Evolutionary conservation across 2,329 filamentous ascomycete genomes (phyloP).

Genomic region (Xylaria sp.): DNA sequence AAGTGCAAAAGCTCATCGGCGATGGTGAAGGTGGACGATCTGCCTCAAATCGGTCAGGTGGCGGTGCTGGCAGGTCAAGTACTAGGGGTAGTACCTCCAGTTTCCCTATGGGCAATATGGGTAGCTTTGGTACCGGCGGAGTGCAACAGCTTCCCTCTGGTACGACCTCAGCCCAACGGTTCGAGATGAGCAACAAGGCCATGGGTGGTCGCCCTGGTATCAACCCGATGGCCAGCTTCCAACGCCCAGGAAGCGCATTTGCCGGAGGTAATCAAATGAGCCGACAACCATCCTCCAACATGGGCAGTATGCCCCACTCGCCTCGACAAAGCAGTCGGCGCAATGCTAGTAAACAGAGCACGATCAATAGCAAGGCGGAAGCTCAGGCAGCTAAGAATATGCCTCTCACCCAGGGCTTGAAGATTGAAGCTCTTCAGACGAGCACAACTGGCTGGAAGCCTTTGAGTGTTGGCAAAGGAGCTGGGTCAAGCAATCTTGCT

Average conservation of each 20-base stretch:
- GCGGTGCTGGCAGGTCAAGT: conserved; percentile 58
- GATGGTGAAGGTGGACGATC: conserved; percentile 74
- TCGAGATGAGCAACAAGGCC: conserved; percentile 67
- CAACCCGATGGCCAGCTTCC: conserved; percentile 69
- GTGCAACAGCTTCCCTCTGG: conserved; percentile 68
- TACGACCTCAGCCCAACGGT: conserved; percentile 81
- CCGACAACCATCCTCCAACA: conserved; percentile 69
- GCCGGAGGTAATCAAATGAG: conserved; percentile 71
- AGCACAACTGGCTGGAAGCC: conserved; percentile 91
- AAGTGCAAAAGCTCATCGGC: conserved; percentile 87
- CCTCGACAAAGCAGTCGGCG: conserved; percentile 74
- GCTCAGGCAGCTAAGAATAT: conserved; percentile 83
- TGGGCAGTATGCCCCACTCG: conserved; percentile 72
- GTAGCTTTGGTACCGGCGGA: conserved; percentile 67
- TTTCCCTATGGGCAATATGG: conserved; percentile 81
- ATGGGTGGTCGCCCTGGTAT: conserved; percentile 59
- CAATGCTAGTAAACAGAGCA: conserved; percentile 72
- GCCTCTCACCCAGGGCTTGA: conserved; percentile 86
- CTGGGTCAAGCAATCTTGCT: conserved; percentile 55
- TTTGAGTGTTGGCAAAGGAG: conserved; percentile 67
- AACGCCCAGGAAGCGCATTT: conserved; percentile 70
- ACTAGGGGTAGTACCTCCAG: conserved; percentile 63
- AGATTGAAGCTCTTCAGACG: conserved; percentile 80
- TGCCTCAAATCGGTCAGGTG: conserved; percentile 69
- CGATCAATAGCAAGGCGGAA: conserved; percentile 65